phyloP scores from a whole-genome alignment of 2,329 filamentous ascomycete genomes.

The Fusarium gaditjirri region DNA sequence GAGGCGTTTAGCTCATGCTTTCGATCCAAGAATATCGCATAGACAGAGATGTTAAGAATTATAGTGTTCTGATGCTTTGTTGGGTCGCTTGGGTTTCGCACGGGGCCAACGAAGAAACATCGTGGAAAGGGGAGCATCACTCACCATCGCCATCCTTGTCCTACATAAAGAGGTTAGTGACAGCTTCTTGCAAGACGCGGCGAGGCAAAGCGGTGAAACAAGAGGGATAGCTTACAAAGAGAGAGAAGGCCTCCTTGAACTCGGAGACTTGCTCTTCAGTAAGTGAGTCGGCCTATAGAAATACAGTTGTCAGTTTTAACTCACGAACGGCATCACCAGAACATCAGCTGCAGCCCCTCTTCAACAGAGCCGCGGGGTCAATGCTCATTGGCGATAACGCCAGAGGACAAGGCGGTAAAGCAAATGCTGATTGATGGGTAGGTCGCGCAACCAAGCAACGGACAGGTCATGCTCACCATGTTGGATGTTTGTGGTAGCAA shows the following conservation, averaged over 20 bases:
- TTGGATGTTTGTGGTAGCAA: constrained; percentile 37
- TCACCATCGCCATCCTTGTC: constrained; percentile 93
- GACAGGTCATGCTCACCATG: constrained; percentile 45
- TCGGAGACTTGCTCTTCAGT: constrained; percentile 99
- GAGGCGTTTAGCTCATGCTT: constrained; percentile 35
- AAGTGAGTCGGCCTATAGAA: constrained; percentile 87
- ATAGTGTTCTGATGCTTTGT: constrained; percentile 1
- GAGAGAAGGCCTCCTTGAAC: constrained; percentile 99
- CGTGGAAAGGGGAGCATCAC: constrained; percentile 53
- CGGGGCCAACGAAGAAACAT: constrained; percentile 7
- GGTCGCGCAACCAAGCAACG: constrained; percentile 3
- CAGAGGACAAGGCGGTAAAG: constrained; percentile 16
- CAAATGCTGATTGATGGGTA: constrained; percentile 1
- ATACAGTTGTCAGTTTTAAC: constrained; percentile 40
- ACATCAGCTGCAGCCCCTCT: constrained; percentile 45
- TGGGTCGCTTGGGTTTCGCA: constrained; percentile 25
- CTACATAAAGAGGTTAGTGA: constrained; percentile 57
- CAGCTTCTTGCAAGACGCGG: not conserved
- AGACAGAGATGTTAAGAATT: not conserved
- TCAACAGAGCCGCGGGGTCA: constrained; percentile 42
- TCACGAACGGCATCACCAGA: constrained; percentile 29
- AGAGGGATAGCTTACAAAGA: constrained; percentile 80
- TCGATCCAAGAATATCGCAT: constrained; percentile 16
- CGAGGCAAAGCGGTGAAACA: not conserved
- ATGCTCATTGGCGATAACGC: constrained; percentile 27